Conservation (phyloP, 2,329 filamentous ascomycete genomes). For the Fusarium sp. region DNA sequence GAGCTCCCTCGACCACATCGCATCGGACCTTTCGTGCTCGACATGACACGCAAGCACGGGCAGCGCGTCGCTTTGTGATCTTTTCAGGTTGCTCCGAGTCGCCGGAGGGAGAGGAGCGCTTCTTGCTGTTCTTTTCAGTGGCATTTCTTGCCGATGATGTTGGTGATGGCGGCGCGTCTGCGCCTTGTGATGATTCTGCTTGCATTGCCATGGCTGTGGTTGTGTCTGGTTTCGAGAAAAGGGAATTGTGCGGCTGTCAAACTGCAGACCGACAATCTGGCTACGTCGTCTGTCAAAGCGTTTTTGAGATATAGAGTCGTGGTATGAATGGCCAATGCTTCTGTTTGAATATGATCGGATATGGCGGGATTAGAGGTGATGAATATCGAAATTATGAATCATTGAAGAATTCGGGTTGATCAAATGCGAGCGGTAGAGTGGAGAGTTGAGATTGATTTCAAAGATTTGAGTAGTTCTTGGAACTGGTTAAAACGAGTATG, state of each 20-base stretch:
- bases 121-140: constrained; percentile 52
- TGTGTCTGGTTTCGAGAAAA: constrained; percentile 7
- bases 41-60: constrained; percentile 90
- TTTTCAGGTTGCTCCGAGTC: constrained; percentile 58
- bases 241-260: neutral
- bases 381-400: constrained; percentile 25
- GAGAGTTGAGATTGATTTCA: constrained; percentile 39
- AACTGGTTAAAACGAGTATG: constrained; percentile 11
- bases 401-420: constrained; percentile 36
- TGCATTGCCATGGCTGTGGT: constrained; percentile 38
- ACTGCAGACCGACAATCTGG: neutral
- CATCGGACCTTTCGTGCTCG: constrained; percentile 91
- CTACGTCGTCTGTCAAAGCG: neutral
- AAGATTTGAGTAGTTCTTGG: constrained; percentile 7
- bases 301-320: neutral
- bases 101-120: constrained; percentile 51
- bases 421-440: constrained; percentile 42
- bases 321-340: neutral
- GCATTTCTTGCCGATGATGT: constrained; percentile 46
- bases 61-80: constrained; percentile 83
- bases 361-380: constrained; percentile 11
- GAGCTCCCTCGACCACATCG: constrained; percentile 90
- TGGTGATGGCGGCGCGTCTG: constrained; percentile 49
- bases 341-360: constrained; percentile 17
- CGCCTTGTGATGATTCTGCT: constrained; percentile 44